phyloP scores from a whole-genome alignment of 192 early-diverging fungal genomes.

The Physocladia obscura region DNA sequence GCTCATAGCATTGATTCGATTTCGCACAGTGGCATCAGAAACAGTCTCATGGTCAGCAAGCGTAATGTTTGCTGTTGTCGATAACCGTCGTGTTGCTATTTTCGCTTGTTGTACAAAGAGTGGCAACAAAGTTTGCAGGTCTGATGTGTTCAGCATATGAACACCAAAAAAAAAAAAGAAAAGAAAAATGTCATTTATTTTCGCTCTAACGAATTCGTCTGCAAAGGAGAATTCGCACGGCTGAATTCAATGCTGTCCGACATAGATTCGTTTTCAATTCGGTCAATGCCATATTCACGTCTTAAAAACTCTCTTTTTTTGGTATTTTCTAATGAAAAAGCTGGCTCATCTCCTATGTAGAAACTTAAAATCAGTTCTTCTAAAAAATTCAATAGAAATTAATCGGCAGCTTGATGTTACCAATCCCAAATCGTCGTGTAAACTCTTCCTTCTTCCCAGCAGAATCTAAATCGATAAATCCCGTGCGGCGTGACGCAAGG shows the following conservation, averaged over 20 bases:
- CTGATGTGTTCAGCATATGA: too few relatives aligned
- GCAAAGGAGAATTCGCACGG: neutral
- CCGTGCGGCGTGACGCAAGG: neutral
- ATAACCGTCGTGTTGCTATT: too few relatives aligned
- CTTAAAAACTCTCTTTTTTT: neutral
- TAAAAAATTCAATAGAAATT: neutral
- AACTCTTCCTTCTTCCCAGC: conserved; percentile 12
- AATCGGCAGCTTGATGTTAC: neutral
- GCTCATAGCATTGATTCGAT: too few relatives aligned
- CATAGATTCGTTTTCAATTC: conserved; percentile 1
- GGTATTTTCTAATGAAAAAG: neutral
- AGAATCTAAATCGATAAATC: neutral
- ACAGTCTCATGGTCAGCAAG: too few relatives aligned
- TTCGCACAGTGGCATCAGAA: too few relatives aligned
- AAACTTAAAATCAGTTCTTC: neutral
- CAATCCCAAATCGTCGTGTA: conserved; percentile 12
- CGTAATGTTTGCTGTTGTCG: too few relatives aligned
- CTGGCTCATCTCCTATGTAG: neutral
- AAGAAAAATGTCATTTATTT: conserved; percentile 5
- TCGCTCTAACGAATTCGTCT: neutral
- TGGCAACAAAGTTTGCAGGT: too few relatives aligned
- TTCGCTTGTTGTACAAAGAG: too few relatives aligned
- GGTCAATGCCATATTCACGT: neutral
- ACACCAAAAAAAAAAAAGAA: too few relatives aligned
- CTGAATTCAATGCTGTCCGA: conserved; percentile 21